Conservation (phyloP, 495 filamentous ascomycete genomes). For the Tuber melanosporum region DNA sequence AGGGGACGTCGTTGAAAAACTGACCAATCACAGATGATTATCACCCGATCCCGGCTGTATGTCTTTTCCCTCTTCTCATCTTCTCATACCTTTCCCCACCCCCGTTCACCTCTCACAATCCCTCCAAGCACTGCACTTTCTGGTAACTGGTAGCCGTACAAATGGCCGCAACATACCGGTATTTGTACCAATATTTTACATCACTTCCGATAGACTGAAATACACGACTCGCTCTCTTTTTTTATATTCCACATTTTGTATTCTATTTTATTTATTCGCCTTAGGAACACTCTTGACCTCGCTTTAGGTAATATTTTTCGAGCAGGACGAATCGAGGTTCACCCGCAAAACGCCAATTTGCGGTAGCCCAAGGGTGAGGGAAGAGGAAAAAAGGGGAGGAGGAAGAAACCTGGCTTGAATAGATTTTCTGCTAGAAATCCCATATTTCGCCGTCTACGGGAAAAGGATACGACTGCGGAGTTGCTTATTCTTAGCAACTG, state of each 20-base stretch:
- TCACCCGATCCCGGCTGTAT: slow-evolving; percentile 18
- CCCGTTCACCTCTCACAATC: slow-evolving; percentile 11
- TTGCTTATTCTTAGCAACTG: slow-evolving; percentile 32
- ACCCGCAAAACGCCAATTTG: neutral
- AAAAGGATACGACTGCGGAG: slow-evolving; percentile 27
- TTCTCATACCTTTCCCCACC: slow-evolving; percentile 19
- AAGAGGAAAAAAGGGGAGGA: neutral
- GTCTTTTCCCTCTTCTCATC: neutral
- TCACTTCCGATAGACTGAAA: slow-evolving; percentile 4
- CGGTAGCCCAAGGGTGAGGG: neutral
- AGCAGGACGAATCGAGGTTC: neutral
- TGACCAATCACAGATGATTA: slow-evolving; percentile 23
- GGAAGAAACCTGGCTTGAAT: neutral
- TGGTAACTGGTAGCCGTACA: slow-evolving; percentile 28
- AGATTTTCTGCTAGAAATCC: neutral
- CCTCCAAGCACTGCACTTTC: slow-evolving; percentile 9
- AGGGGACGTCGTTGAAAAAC: neutral
- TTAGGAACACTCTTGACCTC: neutral
- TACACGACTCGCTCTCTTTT: neutral
- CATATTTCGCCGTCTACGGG: slow-evolving; percentile 18
- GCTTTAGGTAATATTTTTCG: slow-evolving; percentile 4
- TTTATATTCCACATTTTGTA: neutral
- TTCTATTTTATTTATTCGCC: neutral
- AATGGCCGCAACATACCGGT: slow-evolving; percentile 11
- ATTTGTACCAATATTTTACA: slow-evolving; percentile 16